Evolutionary conservation across 1,284 basidiomycete genomes (phyloP).

Genomic region (Pseudozyma sp.): DNA sequence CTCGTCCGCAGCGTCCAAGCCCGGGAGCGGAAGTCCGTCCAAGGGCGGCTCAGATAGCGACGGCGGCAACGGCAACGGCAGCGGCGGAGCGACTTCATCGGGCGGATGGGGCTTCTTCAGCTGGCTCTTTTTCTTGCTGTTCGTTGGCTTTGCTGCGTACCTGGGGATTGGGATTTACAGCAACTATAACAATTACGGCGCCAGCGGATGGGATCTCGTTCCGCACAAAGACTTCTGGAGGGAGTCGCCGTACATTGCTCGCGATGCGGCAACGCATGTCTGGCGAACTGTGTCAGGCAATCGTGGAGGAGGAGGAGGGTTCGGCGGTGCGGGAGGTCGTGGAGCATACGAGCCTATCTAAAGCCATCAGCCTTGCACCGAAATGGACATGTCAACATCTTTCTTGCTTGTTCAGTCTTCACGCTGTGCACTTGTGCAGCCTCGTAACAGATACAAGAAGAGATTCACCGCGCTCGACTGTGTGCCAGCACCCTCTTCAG

Average conservation of each 20-base stretch:
- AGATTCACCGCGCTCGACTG: no score
- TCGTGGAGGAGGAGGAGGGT: constrained; percentile 34
- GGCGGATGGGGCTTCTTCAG: constrained; percentile 51
- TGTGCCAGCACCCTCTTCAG: no score
- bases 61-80: constrained; percentile 7
- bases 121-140: constrained; percentile 47
- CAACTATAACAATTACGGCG: constrained; percentile 63
- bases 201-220: constrained; percentile 60
- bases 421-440: not conserved
- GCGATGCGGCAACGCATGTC: constrained; percentile 46
- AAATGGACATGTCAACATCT: not conserved
- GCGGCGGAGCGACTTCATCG: constrained; percentile 10
- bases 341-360: constrained; percentile 51
- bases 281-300: constrained; percentile 41
- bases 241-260: constrained; percentile 54
- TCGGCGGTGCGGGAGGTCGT: constrained; percentile 32
- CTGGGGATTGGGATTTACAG: constrained; percentile 56
- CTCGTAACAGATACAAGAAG: no score
- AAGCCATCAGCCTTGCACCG: not conserved
- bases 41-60: constrained; percentile 21
- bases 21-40: constrained; percentile 27
- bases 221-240: constrained; percentile 64
- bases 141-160: constrained; percentile 40
- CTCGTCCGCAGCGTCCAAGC: constrained; percentile 27
- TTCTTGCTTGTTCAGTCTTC: not conserved